Evolutionary conservation across 2,329 filamentous ascomycete genomes (phyloP).

Genomic region (Phyllosticta citribraziliensis): DNA sequence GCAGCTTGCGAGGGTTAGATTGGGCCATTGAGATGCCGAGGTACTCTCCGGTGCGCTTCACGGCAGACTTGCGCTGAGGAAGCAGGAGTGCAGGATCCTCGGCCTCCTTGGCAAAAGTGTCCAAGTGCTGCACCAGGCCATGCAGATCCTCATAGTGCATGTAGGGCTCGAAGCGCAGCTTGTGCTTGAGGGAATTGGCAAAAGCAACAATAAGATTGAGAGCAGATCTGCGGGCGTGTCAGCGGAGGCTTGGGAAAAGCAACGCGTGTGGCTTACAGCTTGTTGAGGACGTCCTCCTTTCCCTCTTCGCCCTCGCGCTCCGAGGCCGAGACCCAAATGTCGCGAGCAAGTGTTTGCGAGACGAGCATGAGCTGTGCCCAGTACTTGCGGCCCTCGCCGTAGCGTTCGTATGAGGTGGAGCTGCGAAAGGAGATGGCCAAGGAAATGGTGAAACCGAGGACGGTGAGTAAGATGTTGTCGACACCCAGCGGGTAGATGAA

Average conservation of each 20-base stretch:
- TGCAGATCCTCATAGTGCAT: constrained; percentile 65
- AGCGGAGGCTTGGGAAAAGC: constrained; percentile 1
- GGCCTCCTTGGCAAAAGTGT: constrained; percentile 61
- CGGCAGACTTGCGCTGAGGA: constrained; percentile 31
- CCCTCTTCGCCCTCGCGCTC: constrained; percentile 49
- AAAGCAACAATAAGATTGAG: constrained; percentile 73
- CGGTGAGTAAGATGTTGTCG: constrained; percentile 59
- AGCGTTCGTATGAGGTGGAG: constrained; percentile 66
- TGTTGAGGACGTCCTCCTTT: constrained; percentile 60
- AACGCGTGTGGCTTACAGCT: constrained; percentile 39
- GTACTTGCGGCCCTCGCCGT: constrained; percentile 50
- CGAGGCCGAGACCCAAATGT: constrained; percentile 70
- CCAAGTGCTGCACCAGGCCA: constrained; percentile 59
- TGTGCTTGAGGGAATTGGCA: constrained; percentile 69
- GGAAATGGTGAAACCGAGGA: constrained; percentile 74
- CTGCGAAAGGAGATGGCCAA: constrained; percentile 68
- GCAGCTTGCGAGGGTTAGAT: constrained; percentile 65
- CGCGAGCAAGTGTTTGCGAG: constrained; percentile 51
- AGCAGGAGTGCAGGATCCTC: constrained; percentile 34
- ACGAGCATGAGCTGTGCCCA: constrained; percentile 50
- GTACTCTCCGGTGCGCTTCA: constrained; percentile 60
- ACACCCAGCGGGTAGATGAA: constrained; percentile 45
- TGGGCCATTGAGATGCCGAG: constrained; percentile 67
- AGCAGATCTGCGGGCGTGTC: constrained; percentile 38
- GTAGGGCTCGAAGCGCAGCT: constrained; percentile 74